phyloP scores from a whole-genome alignment of 2,329 filamentous ascomycete species.

The Colletotrichum karsti region DNA sequence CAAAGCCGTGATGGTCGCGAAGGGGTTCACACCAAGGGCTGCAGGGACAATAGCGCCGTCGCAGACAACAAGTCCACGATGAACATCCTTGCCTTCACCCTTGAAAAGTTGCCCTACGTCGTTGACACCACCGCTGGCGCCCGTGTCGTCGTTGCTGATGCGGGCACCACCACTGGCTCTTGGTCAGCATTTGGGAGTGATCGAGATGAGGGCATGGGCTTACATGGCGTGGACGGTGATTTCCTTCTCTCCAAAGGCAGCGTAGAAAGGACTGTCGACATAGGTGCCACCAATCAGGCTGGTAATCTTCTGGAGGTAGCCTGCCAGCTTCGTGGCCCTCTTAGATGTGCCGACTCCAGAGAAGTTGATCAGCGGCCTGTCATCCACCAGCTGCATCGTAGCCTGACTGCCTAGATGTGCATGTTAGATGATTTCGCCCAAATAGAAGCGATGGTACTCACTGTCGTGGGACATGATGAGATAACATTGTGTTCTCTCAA shows the following conservation, averaged over 20 bases:
- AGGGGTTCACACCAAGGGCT: slow-evolving; percentile 71
- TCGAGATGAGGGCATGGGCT: not conserved
- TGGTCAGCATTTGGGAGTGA: slow-evolving; percentile 24
- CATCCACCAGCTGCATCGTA: slow-evolving; percentile 64
- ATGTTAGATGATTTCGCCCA: not conserved
- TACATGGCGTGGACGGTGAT: slow-evolving; percentile 74
- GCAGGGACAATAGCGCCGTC: slow-evolving; percentile 70
- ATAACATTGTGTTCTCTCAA: slow-evolving; percentile 69
- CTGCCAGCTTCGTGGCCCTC: slow-evolving; percentile 62
- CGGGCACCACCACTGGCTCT: slow-evolving; percentile 63
- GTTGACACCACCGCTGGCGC: slow-evolving; percentile 65
- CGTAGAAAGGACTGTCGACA: slow-evolving; percentile 65
- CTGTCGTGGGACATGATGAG: slow-evolving; percentile 74
- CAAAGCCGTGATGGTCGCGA: slow-evolving; percentile 75
- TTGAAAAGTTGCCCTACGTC: slow-evolving; percentile 68
- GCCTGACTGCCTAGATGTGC: slow-evolving; percentile 58
- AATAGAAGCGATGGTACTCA: slow-evolving; percentile 12
- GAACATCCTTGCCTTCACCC: slow-evolving; percentile 56
- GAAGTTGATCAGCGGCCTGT: slow-evolving; percentile 67
- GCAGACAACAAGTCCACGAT: slow-evolving; percentile 67
- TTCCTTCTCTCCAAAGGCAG: slow-evolving; percentile 61
- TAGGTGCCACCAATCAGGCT: slow-evolving; percentile 67
- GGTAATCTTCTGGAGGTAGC: slow-evolving; percentile 61
- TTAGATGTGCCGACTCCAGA: slow-evolving; percentile 64
- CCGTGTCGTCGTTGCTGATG: slow-evolving; percentile 67